Conservation (phyloP, 164 flowering plant species). For the Malania oleifera region DNA sequence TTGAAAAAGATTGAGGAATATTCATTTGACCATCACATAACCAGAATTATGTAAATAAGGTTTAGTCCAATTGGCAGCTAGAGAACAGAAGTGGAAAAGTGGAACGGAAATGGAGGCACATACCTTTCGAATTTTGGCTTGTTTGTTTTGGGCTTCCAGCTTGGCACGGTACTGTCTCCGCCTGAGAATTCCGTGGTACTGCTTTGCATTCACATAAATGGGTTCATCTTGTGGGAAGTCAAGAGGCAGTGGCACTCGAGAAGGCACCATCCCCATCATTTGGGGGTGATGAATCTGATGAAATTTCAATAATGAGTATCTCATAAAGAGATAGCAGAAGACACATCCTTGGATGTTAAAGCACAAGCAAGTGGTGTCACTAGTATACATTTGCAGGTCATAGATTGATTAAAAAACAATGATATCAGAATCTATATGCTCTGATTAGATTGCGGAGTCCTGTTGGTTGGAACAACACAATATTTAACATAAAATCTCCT, state of each 20-base stretch:
- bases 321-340: conserved; percentile 2
- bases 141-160: conserved; percentile 46
- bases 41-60: not conserved
- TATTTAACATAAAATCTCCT: not conserved
- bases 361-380: not conserved
- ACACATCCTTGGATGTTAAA: not conserved
- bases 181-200: conserved; percentile 44
- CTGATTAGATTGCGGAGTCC: conserved; percentile 10
- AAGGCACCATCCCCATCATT: conserved; percentile 23
- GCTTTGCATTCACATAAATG: conserved; percentile 43
- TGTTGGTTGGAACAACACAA: conserved; percentile 8
- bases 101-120: too few relatives aligned
- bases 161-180: conserved; percentile 46
- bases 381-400: conserved; percentile 1
- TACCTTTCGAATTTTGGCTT: conserved; percentile 36
- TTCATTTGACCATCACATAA: not conserved
- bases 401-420: not conserved
- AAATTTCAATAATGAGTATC: conserved; percentile 9
- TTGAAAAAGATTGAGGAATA: not conserved
- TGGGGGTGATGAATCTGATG: conserved; percentile 31
- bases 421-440: conserved; percentile 14
- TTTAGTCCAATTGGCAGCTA: not conserved
- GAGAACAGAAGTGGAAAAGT: not conserved
- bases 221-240: conserved; percentile 28
- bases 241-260: conserved; percentile 37